phyloP scores from a whole-genome alignment of 1,284 basidiomycete species.

The Cerioporus squamosus region DNA sequence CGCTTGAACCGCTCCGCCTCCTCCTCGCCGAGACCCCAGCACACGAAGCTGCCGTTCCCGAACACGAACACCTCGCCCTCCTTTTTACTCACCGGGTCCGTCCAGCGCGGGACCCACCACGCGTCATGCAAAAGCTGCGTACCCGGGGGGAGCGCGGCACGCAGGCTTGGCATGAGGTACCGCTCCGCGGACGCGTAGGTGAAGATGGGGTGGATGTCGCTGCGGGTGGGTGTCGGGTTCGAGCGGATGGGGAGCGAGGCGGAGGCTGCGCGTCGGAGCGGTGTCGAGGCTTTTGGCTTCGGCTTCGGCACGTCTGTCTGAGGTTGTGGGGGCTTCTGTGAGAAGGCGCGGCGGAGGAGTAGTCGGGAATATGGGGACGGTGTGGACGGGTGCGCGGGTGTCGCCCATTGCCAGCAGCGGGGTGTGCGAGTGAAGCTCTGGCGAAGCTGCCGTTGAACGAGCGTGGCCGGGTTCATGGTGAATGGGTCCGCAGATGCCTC shows the following conservation, averaged over 20 bases:
- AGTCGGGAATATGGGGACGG: too few relatives aligned
- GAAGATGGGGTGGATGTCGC: constrained; percentile 72
- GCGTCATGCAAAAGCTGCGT: constrained; percentile 70
- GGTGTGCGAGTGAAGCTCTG: too few relatives aligned
- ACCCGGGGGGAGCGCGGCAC: constrained; percentile 52
- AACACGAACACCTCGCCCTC: constrained; percentile 91
- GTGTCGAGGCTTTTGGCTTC: constrained; percentile 77
- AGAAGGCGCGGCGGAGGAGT: constrained; percentile 12
- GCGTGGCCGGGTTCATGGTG: too few relatives aligned
- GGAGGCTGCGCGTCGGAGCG: constrained; percentile 71
- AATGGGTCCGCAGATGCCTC: too few relatives aligned
- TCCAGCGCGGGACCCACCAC: constrained; percentile 80
- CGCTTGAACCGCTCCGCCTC: constrained; percentile 72
- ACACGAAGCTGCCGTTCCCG: constrained; percentile 83
- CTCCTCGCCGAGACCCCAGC: constrained; percentile 86
- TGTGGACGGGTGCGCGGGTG: too few relatives aligned
- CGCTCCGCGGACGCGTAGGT: constrained; percentile 81
- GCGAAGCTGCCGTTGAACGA: too few relatives aligned
- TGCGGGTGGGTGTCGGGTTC: constrained; percentile 79
- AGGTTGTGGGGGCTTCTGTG: constrained; percentile 4
- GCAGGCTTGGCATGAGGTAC: constrained; percentile 64
- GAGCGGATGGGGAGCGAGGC: constrained; percentile 77
- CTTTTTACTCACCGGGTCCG: constrained; percentile 48
- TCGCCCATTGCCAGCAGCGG: too few relatives aligned
- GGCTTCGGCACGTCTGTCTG: constrained; percentile 39